phyloP scores from a whole-genome alignment of 2,329 filamentous ascomycete genomes.

The Chaetothyriales sp. region DNA sequence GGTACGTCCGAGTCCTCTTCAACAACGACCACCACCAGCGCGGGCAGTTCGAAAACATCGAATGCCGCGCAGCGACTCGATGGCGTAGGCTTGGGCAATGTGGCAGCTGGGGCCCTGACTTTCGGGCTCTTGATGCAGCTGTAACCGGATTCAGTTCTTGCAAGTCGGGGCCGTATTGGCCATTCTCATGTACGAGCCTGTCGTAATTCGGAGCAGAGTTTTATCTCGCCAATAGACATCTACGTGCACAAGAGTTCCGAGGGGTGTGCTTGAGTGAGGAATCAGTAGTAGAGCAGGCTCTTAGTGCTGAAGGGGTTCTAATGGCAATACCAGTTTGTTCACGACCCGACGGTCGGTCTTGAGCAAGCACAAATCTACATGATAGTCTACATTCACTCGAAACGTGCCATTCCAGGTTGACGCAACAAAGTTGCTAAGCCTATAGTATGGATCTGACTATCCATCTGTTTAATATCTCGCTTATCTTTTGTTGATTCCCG shows the following conservation, averaged over 20 bases:
- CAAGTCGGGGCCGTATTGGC: neutral
- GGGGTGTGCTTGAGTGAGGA: neutral
- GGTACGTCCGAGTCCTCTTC: conserved; percentile 18
- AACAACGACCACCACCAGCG: conserved; percentile 9
- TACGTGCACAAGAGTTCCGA: neutral
- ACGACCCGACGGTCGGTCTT: neutral
- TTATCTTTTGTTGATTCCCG: no score
- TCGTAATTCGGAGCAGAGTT: neutral
- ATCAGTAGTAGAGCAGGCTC: neutral
- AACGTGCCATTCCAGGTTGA: no score
- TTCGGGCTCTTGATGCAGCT: conserved; percentile 10
- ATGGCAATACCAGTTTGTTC: neutral
- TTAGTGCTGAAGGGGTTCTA: neutral
- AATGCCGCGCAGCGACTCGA: conserved; percentile 10
- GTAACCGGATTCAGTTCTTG: neutral
- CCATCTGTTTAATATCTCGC: no score
- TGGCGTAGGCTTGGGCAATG: conserved; percentile 6
- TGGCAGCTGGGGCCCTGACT: conserved; percentile 7
- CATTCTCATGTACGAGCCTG: neutral
- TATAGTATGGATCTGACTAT: no score
- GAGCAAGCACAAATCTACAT: no score
- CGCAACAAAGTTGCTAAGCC: no score
- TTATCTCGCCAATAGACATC: neutral
- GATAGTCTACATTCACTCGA: no score
- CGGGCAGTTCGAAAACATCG: conserved; percentile 6